phyloP scores from a whole-genome alignment of 768 basidiomycete genomes.

The Serendipita sp. region DNA sequence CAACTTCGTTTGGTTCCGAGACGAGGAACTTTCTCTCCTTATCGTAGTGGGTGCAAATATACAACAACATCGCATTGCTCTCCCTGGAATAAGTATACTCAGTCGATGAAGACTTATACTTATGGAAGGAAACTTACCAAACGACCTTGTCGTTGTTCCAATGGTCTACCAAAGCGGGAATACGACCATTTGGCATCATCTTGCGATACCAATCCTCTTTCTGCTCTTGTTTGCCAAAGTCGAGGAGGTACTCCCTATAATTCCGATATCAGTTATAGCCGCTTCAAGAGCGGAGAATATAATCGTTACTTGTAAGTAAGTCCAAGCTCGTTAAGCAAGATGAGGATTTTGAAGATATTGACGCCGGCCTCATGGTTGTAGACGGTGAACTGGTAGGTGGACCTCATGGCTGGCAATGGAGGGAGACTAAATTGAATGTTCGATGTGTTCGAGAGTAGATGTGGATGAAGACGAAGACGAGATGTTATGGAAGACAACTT shows the following conservation, averaged over 20 bases:
- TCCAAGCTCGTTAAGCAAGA: constrained; percentile 13
- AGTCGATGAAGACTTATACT: no score
- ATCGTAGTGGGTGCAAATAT: constrained; percentile 13
- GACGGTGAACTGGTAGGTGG: constrained; percentile 13
- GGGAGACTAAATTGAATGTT: not conserved
- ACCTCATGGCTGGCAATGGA: not conserved
- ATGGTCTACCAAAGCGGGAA: constrained; percentile 15
- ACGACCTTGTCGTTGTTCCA: constrained; percentile 12
- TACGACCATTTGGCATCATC: constrained; percentile 13
- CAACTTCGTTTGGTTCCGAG: constrained; percentile 10
- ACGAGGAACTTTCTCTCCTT: constrained; percentile 13
- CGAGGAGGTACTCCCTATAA: constrained; percentile 10
- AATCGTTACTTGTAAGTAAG: constrained; percentile 12
- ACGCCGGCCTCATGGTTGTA: constrained; percentile 13
- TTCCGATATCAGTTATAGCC: not conserved
- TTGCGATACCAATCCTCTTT: constrained; percentile 8
- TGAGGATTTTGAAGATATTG: constrained; percentile 14
- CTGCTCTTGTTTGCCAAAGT: constrained; percentile 12
- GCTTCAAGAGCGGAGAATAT: no score
- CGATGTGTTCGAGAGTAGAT: no score
- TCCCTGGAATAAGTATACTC: constrained; percentile 4
- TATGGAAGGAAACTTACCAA: not conserved
- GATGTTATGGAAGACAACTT: no score
- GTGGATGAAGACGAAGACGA: no score
- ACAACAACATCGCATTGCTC: constrained; percentile 13